These are phyloP conservation scores for Mitragyna speciosa DNA, from an alignment of 257 asterid species.

Conservation along the genomic window DNA sequence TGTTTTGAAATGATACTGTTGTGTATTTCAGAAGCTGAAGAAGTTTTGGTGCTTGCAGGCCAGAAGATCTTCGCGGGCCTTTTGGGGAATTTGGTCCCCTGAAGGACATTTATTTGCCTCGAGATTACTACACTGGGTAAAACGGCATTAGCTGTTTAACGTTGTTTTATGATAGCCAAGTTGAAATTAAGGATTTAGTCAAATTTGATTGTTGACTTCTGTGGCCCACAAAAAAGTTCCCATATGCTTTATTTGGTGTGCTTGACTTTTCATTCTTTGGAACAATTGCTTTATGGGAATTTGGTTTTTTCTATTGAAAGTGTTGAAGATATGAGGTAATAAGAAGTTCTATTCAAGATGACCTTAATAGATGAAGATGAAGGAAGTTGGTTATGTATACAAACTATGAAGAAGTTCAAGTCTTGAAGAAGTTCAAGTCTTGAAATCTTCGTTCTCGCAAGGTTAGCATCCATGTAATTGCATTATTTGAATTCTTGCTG, in stretches of 20 bases:
- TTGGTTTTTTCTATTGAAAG: conserved; percentile 36
- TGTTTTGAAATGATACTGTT: background rate
- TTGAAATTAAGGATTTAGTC: background rate
- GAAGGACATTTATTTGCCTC: conserved; percentile 64
- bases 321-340: conserved; percentile 64
- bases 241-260: conserved; percentile 1
- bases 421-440: conserved; percentile 45
- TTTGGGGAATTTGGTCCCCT: conserved; percentile 71
- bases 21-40: background rate
- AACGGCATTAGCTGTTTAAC: background rate
- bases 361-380: conserved; percentile 60
- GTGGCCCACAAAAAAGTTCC: background rate
- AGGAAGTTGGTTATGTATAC: conserved; percentile 50
- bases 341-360: conserved; percentile 49
- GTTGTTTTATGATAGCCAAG: background rate
- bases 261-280: conserved; percentile 1
- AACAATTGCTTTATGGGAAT: conserved; percentile 32
- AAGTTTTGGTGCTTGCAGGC: conserved; percentile 36
- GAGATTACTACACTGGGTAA: conserved; percentile 62
- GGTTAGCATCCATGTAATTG: conserved; percentile 45
- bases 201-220: background rate
- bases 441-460: conserved; percentile 40
- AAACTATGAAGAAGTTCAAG: conserved; percentile 42
- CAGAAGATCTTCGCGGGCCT: conserved; percentile 66
- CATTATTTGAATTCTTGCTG: conserved; percentile 18